Evolutionary conservation across 1,139 yeast genomes (phyloP).

Genomic region (Protomyces lactucae-debilis): DNA sequence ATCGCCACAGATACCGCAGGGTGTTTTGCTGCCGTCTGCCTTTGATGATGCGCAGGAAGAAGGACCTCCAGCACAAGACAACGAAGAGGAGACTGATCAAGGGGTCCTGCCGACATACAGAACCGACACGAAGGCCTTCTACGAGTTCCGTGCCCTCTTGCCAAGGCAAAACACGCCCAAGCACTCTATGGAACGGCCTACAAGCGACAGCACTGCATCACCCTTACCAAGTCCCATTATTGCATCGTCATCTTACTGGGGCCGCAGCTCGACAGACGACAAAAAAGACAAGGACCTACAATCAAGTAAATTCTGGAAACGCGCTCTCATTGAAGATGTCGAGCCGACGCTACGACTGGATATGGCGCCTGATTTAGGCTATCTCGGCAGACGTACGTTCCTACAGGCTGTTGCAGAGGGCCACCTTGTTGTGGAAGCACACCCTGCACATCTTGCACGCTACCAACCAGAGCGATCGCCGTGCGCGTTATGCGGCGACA

Average conservation of each 20-base stretch:
- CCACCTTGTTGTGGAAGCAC: conserved; percentile 76
- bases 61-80: neutral
- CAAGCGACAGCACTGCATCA: neutral
- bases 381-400: conserved; percentile 56
- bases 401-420: conserved; percentile 72
- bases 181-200: neutral
- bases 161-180: neutral
- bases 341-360: conserved; percentile 65
- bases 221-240: neutral
- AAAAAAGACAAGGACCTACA: conserved; percentile 31
- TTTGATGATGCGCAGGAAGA: neutral
- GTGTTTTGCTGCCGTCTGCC: neutral
- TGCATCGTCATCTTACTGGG: neutral
- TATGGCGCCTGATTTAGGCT: conserved; percentile 56
- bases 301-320: conserved; percentile 59
- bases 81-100: neutral
- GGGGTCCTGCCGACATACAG: neutral
- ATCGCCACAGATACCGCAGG: neutral
- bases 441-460: conserved; percentile 47
- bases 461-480: conserved; percentile 32
- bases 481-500: conserved; percentile 34
- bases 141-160: neutral
- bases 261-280: neutral
- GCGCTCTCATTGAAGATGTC: conserved; percentile 68
- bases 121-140: neutral